A percentile compares a stretch with the other conserved stretches of the same genome.
These are phyloP conservation scores for Penicillium bialowiezense DNA, from an alignment of 495 filamentous ascomycete genomes.

Conservation along the genomic window DNA sequence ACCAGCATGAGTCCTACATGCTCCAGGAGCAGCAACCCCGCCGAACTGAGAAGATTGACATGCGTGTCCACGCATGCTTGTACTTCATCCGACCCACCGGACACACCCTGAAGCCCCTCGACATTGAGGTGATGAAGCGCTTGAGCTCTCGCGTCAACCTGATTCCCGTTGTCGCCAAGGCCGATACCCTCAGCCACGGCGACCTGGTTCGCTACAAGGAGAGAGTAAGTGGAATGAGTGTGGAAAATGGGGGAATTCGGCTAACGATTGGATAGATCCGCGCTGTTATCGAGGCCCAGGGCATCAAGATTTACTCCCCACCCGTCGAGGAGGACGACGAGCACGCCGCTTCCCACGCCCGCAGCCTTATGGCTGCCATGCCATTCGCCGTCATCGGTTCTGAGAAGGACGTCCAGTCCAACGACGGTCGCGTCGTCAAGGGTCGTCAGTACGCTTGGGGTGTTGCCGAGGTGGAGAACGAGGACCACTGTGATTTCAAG, in stretches of 20 bases:
- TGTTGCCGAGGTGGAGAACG: constrained; percentile 98
- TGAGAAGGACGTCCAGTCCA: constrained; percentile 97
- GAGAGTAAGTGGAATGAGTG: constrained; percentile 56
- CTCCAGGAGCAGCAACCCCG: constrained; percentile 98
- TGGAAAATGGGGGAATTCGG: not conserved
- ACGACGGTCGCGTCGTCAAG: constrained; percentile 93
- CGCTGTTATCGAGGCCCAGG: constrained; percentile 93
- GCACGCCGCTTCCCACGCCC: constrained; percentile 87
- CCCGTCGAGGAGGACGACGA: constrained; percentile 98
- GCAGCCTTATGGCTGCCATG: constrained; percentile 93
- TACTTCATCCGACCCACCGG: constrained; percentile 99
- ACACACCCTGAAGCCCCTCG: constrained; percentile 96
- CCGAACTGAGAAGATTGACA: constrained; percentile 96
- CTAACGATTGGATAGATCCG: constrained; percentile 62
- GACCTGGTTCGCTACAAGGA: constrained; percentile 92
- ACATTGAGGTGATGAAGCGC: constrained; percentile 99
- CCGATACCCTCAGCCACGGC: constrained; percentile 89
- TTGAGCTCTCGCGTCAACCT: constrained; percentile 96
- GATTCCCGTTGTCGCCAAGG: constrained; percentile 97
- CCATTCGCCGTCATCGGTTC: constrained; percentile 98
- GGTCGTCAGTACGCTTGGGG: constrained; percentile 99
- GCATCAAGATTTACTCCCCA: constrained; percentile 98
- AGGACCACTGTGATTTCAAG: constrained; percentile 99
- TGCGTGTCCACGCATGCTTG: constrained; percentile 95
- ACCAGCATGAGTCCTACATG: constrained; percentile 99